Base-by-base conservation (phyloP, 2,329 filamentous ascomycete genomes). In the Aspergillus latus region DNA sequence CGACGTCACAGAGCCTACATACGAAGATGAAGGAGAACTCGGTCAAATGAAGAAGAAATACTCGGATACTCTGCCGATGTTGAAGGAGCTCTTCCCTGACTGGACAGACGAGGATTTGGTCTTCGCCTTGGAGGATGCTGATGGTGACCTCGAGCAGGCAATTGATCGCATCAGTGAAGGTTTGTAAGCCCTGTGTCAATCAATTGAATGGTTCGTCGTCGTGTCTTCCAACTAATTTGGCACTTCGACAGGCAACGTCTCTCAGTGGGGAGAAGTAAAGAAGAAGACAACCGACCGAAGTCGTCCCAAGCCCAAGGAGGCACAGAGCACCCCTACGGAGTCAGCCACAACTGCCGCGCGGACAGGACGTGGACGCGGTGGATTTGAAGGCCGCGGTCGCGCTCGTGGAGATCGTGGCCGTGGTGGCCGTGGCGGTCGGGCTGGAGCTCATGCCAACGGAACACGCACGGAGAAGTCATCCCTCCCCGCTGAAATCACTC, bases 61-160 rank as follows among this genome's bases (percentile, higher is more conserved):
- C 73, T 84, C 88, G 69, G 80, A 80, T 69, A 90, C 93, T 78
- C 84, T 96, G 67, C 81, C 82, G 60, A 86, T 88, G 68, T 86
- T 99, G 73, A 92, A 90, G 79, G 92, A 96, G 75, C 87, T 97
- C 79, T 97, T 96, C 80, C 86, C 90, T 58, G 88, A 92, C 76
- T 97, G 93, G 94, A 93, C 92, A 66, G 90, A 96, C 70, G 90
- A 92, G 74, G 93, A 97, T 74, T 85, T 97, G 62, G 86, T 97
- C 62, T 94, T 94, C 74, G 92, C 92, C 60, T 82, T 99, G 58
- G 86, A 96, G 75, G 94, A 99, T 80, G 76, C 76, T 46, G 72
- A 79, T 58, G 78, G 78, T 60, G 76, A 79, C 61, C 70, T 80
- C 37, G 74, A 78, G 62, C 72, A 72, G 59, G 77, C 77, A 61